Conservation (phyloP, 805 yeast genomes). For the Kuraishia ogatae region DNA sequence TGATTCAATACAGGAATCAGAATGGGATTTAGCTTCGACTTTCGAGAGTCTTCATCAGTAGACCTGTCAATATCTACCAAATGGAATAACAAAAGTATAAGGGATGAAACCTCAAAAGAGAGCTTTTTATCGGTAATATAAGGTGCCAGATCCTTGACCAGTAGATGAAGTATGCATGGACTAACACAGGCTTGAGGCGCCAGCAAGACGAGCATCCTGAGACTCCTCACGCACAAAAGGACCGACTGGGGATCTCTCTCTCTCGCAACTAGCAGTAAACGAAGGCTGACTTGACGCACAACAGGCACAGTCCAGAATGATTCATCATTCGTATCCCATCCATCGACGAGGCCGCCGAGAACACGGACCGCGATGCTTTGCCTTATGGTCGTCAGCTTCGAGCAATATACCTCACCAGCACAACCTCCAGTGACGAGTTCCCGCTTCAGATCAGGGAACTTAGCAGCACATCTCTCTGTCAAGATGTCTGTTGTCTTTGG, state of each 20-base stretch:
- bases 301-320: neutral
- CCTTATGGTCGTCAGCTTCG: neutral
- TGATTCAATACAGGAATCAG: neutral
- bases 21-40: too few species aligned
- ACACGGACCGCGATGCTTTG: neutral
- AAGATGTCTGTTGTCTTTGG: neutral
- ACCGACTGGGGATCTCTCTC: neutral
- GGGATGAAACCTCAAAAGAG: neutral
- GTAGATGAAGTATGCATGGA: neutral
- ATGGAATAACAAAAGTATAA: neutral
- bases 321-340: neutral
- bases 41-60: neutral
- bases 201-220: neutral
- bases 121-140: neutral
- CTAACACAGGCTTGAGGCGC: neutral
- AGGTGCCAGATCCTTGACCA: neutral
- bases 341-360: neutral
- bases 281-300: neutral
- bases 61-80: neutral
- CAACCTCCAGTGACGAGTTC: neutral
- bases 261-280: neutral
- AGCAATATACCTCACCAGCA: neutral
- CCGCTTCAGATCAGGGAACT: neutral
- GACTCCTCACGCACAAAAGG: neutral
- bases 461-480: neutral